These are phyloP conservation scores for Xenoacremonium recifei DNA, from an alignment of 2,329 filamentous ascomycete genomes.

Conservation along the genomic window DNA sequence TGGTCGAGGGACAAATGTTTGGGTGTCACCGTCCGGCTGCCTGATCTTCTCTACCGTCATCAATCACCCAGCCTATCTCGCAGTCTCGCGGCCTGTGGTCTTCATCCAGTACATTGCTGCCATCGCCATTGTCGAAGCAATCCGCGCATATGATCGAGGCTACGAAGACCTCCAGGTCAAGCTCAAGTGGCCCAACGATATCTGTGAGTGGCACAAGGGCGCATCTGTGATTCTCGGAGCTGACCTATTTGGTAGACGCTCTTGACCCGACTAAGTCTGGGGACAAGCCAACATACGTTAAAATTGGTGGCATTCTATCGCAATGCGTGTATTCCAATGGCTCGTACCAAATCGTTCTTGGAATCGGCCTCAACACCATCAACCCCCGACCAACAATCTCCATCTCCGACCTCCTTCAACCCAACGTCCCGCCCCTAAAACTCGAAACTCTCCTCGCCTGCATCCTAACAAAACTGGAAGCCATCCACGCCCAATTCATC, in stretches of 20 bases:
- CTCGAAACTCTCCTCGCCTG: conserved; percentile 80
- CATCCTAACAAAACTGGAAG: conserved; percentile 76
- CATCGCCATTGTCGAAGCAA: conserved; percentile 80
- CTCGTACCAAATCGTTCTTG: conserved; percentile 81
- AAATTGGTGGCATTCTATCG: conserved; percentile 90
- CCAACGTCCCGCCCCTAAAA: conserved; percentile 54
- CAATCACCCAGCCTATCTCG: conserved; percentile 74
- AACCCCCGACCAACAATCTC: conserved; percentile 87
- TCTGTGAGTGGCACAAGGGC: conserved; percentile 55
- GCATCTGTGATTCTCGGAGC: background rate
- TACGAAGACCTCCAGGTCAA: conserved; percentile 77
- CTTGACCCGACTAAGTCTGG: conserved; percentile 57
- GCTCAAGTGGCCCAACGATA: conserved; percentile 97
- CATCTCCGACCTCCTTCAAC: conserved; percentile 68
- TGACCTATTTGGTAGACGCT: conserved; percentile 50
- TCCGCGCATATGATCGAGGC: conserved; percentile 74
- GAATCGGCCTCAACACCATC: conserved; percentile 81
- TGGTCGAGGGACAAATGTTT: conserved; percentile 88
- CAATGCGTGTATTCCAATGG: conserved; percentile 79
- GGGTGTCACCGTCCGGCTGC: conserved; percentile 85
- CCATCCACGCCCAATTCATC: conserved; percentile 73
- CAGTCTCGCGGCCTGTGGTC: conserved; percentile 73
- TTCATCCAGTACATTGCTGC: conserved; percentile 94
- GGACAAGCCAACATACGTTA: conserved; percentile 62
- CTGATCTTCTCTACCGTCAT: conserved; percentile 88